A percentile compares a stretch with the other conserved stretches of the same genome.
Conservation (phyloP, 2,329 filamentous ascomycete genomes). For the Claviceps fusiformis region DNA sequence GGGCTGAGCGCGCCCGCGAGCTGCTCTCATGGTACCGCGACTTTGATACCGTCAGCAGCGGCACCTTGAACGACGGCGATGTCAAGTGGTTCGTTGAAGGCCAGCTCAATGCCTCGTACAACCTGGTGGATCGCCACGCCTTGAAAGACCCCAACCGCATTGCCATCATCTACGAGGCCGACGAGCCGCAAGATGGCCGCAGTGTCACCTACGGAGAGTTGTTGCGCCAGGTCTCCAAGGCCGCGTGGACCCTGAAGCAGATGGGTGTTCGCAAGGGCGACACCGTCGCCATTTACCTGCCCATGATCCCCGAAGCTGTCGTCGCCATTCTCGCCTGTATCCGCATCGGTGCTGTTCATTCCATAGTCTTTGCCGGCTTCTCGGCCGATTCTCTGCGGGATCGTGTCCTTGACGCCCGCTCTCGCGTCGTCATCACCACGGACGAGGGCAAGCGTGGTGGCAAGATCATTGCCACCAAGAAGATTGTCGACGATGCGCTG, state of each 20-base stretch:
- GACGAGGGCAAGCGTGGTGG: slow-evolving; percentile 97
- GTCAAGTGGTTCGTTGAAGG: slow-evolving; percentile 92
- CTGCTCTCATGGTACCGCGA: slow-evolving; percentile 82
- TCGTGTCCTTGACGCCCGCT: slow-evolving; percentile 80
- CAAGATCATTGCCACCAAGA: slow-evolving; percentile 95
- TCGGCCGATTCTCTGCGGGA: slow-evolving; percentile 92
- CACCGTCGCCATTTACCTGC: slow-evolving; percentile 91
- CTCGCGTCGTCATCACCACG: slow-evolving; percentile 88
- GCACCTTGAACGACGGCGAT: slow-evolving; percentile 67
- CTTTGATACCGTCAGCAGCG: slow-evolving; percentile 77
- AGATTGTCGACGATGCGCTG: slow-evolving; percentile 94
- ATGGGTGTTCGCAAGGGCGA: slow-evolving; percentile 97
- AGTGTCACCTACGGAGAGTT: slow-evolving; percentile 89
- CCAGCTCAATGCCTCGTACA: slow-evolving; percentile 88
- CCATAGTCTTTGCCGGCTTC: slow-evolving; percentile 95
- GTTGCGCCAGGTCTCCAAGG: slow-evolving; percentile 76
- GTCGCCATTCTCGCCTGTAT: slow-evolving; percentile 82
- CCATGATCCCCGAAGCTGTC: slow-evolving; percentile 96
- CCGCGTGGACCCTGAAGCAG: slow-evolving; percentile 78
- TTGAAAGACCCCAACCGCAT: slow-evolving; percentile 84
- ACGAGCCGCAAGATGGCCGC: slow-evolving; percentile 76
- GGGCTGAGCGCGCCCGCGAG: slow-evolving; percentile 74
- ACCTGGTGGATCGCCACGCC: slow-evolving; percentile 95
- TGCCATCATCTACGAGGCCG: slow-evolving; percentile 97
- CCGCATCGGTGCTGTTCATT: slow-evolving; percentile 91